Percentiles rank a stretch among this genome's conserved stretches.
phyloP scores from a whole-genome alignment of 2,329 filamentous ascomycete species.

The Podosphaera fusca region DNA sequence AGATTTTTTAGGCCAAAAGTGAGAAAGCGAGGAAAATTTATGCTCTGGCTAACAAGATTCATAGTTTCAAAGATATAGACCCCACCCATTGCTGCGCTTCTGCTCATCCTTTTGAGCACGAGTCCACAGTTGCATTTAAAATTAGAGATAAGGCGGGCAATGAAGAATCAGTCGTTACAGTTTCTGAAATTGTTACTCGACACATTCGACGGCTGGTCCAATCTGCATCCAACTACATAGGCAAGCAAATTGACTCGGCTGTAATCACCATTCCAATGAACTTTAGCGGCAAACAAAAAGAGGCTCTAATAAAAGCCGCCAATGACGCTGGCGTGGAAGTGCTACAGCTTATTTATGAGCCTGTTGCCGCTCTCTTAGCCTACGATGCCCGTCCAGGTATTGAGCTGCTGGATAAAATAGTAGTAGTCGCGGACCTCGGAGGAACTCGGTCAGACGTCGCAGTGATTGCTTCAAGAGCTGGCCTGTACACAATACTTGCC shows the following conservation, averaged over 20 bases:
- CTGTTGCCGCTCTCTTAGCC: constrained; percentile 66
- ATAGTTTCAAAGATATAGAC: constrained; percentile 80
- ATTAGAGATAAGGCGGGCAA: constrained; percentile 56
- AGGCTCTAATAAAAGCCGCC: constrained; percentile 54
- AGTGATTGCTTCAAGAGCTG: constrained; percentile 72
- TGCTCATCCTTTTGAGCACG: constrained; percentile 60
- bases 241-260: constrained; percentile 81
- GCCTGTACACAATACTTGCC: constrained; percentile 88
- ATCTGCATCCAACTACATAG: constrained; percentile 77
- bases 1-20: constrained; percentile 90
- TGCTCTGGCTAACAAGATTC: constrained; percentile 7
- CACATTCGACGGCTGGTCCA: constrained; percentile 61
- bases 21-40: constrained; percentile 17
- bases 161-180: constrained; percentile 40
- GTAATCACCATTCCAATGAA: constrained; percentile 89
- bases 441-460: constrained; percentile 82
- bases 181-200: constrained; percentile 64
- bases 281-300: constrained; percentile 70
- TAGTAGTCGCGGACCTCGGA: constrained; percentile 81
- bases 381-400: constrained; percentile 72
- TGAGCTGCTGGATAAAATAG: constrained; percentile 57
- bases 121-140: constrained; percentile 53
- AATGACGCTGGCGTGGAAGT: constrained; percentile 67
- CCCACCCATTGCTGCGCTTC: constrained; percentile 85
- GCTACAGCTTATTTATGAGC: constrained; percentile 81